A percentile compares a stretch with the other conserved stretches of the same genome.
phyloP scores from a whole-genome alignment of 2,329 filamentous ascomycete genomes.

The Lizonia empirigonia region DNA sequence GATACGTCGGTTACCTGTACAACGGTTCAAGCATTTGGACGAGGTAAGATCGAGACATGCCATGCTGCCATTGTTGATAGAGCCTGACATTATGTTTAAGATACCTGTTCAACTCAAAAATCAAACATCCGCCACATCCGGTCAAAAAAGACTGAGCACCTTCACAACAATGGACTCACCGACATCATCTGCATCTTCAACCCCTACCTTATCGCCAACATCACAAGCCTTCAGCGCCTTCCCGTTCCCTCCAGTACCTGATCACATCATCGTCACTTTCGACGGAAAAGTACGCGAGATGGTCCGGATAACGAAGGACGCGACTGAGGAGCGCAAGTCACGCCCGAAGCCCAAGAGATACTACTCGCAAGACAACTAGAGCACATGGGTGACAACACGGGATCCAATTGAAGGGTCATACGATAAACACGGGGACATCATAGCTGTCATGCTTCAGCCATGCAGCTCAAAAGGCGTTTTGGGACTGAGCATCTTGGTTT shows the following conservation, averaged over 20 bases:
- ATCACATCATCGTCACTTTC: slow-evolving; percentile 37
- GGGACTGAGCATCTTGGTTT: not conserved
- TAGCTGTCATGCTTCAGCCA: slow-evolving; percentile 3
- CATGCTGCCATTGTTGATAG: not conserved
- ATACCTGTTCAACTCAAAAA: not conserved
- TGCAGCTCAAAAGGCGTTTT: slow-evolving; percentile 11
- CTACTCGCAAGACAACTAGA: slow-evolving; percentile 6
- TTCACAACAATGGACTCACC: slow-evolving; percentile 8
- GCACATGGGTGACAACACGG: not conserved
- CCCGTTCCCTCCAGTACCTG: slow-evolving; percentile 26
- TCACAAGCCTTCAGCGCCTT: slow-evolving; percentile 7
- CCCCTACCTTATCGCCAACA: slow-evolving; percentile 13
- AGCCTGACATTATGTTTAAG: slow-evolving; percentile 1
- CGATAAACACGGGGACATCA: not conserved
- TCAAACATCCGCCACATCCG: slow-evolving; percentile 1
- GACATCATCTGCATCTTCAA: slow-evolving; percentile 5
- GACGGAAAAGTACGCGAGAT: slow-evolving; percentile 36
- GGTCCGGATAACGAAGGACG: slow-evolving; percentile 27
- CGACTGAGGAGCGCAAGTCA: slow-evolving; percentile 3
- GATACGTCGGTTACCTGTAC: not conserved
- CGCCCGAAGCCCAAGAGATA: slow-evolving; percentile 9
- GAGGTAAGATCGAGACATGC: slow-evolving; percentile 8
- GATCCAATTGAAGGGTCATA: not conserved
- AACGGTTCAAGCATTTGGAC: not conserved
- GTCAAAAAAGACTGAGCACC: not conserved